phyloP scores from a whole-genome alignment of 805 yeast genomes.

The Zygosaccharomyces gambellarensis region DNA sequence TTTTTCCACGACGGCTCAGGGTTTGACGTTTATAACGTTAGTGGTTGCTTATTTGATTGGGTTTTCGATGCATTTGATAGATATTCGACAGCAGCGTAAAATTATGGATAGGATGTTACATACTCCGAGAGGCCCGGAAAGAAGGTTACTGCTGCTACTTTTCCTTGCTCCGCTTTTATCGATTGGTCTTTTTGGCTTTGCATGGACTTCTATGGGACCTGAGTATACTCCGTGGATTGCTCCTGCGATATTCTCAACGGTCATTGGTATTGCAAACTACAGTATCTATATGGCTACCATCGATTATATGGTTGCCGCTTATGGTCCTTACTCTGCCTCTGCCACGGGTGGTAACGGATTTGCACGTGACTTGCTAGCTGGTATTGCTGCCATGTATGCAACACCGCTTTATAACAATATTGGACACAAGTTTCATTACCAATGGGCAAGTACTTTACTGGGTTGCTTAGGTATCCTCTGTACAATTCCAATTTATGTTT shows the following conservation, averaged over 20 bases:
- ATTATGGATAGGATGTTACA: neutral
- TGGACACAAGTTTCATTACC: constrained; percentile 6
- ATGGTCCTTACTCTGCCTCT: neutral
- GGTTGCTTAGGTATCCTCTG: constrained; percentile 6
- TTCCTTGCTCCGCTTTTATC: constrained; percentile 6
- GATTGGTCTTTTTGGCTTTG: constrained; percentile 8
- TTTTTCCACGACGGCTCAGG: constrained; percentile 6
- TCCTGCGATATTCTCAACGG: constrained; percentile 6
- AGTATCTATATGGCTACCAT: neutral
- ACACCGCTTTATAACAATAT: constrained; percentile 6
- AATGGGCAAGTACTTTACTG: constrained; percentile 8
- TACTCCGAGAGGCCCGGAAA: constrained; percentile 8
- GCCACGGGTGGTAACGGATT: constrained; percentile 3
- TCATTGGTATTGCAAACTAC: constrained; percentile 6
- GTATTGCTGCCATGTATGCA: constrained; percentile 9
- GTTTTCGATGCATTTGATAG: constrained; percentile 1
- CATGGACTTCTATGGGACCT: constrained; percentile 9
- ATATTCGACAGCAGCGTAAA: neutral
- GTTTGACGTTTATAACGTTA: constrained; percentile 5
- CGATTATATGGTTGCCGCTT: neutral
- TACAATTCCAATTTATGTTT: constrained; percentile 7
- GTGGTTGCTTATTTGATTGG: constrained; percentile 5
- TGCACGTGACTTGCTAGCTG: constrained; percentile 8
- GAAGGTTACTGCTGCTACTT: constrained; percentile 3
- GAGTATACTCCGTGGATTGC: constrained; percentile 9